Evolutionary conservation across 345 rosid species (phyloP).

Genomic region (Eutrema heterophyllum): DNA sequence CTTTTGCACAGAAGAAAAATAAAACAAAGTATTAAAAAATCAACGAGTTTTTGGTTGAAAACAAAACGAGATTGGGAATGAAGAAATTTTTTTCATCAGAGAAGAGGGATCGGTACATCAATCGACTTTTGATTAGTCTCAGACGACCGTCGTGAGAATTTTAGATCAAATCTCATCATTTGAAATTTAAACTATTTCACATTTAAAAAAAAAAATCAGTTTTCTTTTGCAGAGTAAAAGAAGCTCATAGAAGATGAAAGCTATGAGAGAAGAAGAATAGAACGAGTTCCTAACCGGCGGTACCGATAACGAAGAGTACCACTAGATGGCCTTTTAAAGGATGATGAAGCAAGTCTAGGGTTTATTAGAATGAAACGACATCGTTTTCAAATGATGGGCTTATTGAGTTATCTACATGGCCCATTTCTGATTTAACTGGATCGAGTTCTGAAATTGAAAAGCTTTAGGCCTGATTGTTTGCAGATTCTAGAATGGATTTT

Average conservation of each 20-base stretch:
- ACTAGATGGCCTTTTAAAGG: not conserved
- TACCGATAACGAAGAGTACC: accelerated
- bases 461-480: too few species aligned
- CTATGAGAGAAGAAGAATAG: not conserved
- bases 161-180: constrained; percentile 35
- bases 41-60: not conserved
- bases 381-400: not conserved
- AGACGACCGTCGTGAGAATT: constrained; percentile 40
- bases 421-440: not conserved
- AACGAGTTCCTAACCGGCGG: not conserved
- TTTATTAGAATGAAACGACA: not conserved
- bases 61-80: not conserved
- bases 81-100: constrained; percentile 27
- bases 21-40: not conserved
- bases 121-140: constrained; percentile 2
- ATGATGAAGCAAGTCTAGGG: constrained; percentile 5
- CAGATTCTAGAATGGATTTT: too few species aligned
- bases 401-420: not conserved
- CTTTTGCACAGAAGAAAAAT: not conserved
- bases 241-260: not conserved
- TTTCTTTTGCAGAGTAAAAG: not conserved
- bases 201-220: not conserved
- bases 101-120: constrained; percentile 32
- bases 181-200: not conserved
- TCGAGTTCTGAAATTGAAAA: too few species aligned